Percentiles rank a stretch among this genome's conserved stretches.
phyloP scores from a whole-genome alignment of 2,329 filamentous ascomycete species.

The Sporothrix brasiliensis region DNA sequence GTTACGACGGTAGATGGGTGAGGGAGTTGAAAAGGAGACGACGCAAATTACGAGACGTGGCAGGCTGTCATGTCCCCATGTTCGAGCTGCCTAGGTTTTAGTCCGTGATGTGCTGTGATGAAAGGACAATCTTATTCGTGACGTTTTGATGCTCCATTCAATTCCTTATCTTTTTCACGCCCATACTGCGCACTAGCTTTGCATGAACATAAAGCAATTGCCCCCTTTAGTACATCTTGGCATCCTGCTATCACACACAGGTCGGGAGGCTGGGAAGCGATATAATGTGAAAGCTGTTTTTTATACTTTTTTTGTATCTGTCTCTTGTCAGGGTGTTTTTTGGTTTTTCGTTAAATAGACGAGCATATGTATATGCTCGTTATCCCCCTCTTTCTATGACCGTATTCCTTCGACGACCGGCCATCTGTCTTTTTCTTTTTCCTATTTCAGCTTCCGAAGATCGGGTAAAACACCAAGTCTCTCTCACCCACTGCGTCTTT shows the following conservation, averaged over 20 bases:
- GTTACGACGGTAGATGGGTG: background rate
- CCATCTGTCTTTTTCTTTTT: background rate
- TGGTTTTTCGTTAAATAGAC: background rate
- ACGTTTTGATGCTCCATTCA: background rate
- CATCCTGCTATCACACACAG: conserved; percentile 6
- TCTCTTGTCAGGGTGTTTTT: conserved; percentile 25
- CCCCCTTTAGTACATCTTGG: conserved; percentile 1
- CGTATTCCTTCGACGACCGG: conserved; percentile 1
- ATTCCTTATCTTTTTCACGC: no score
- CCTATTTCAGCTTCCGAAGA: background rate
- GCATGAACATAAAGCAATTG: background rate
- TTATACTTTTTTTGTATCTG: conserved; percentile 28
- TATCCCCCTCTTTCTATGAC: background rate
- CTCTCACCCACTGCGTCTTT: background rate
- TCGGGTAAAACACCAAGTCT: background rate
- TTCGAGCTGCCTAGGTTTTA: background rate
- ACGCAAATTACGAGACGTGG: background rate
- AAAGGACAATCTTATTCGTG: background rate
- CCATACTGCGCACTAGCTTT: background rate
- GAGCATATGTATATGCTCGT: background rate
- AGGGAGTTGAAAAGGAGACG: background rate
- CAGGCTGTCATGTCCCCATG: background rate
- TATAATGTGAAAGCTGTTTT: conserved; percentile 26
- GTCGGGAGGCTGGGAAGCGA: conserved; percentile 8
- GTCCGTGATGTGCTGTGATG: background rate